A percentile compares a stretch with the other conserved stretches of the same genome.
phyloP scores from a whole-genome alignment of 2,329 filamentous ascomycete species.

The Trichoderma afroharzianum region DNA sequence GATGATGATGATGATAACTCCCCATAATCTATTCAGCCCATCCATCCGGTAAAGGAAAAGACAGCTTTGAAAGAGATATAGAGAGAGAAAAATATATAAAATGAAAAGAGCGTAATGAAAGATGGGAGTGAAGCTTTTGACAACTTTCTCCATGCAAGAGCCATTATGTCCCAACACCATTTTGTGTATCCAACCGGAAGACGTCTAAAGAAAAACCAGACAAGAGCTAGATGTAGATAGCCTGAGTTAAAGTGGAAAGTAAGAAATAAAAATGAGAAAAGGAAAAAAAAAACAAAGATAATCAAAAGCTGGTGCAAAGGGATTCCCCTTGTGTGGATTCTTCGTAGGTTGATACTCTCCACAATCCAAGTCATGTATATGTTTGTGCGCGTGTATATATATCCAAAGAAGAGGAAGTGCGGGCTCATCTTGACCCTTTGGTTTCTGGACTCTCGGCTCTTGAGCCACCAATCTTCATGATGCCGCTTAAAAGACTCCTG shows the following conservation, averaged over 20 bases:
- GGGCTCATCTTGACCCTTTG: conserved; percentile 27
- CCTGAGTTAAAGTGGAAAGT: background rate
- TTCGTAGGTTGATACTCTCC: background rate
- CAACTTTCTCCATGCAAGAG: conserved; percentile 9
- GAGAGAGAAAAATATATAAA: background rate
- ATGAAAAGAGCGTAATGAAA: conserved; percentile 15
- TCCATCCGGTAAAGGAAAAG: background rate
- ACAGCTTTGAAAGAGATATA: background rate
- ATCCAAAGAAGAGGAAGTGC: background rate
- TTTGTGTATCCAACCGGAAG: conserved; percentile 16
- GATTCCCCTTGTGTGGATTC: background rate
- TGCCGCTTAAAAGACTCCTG: conserved; percentile 41
- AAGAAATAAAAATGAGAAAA: background rate
- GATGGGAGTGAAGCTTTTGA: background rate
- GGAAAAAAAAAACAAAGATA: conserved; percentile 14
- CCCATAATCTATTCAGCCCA: background rate
- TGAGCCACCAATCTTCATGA: conserved; percentile 43
- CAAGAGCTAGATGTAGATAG: conserved; percentile 1
- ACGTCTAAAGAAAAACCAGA: conserved; percentile 12
- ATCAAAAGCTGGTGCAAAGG: background rate
- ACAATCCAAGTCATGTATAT: background rate
- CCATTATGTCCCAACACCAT: conserved; percentile 13
- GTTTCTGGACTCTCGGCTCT: conserved; percentile 40
- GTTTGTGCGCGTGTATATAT: background rate
- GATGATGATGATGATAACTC: background rate